These are phyloP conservation scores for Trifolium subterraneum DNA, from an alignment of 306 rosid species.

Conservation along the genomic window DNA sequence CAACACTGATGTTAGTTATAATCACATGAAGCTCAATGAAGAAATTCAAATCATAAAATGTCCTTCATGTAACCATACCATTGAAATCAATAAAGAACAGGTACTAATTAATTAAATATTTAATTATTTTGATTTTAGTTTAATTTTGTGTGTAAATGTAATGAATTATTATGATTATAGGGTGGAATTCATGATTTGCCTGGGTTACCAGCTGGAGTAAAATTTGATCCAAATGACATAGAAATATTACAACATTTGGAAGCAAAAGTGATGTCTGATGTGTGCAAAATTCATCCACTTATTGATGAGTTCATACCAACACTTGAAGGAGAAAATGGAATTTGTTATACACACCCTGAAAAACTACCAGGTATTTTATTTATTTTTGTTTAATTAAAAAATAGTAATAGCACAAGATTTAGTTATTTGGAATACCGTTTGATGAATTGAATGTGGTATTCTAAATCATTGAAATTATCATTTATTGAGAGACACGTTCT, in stretches of 20 bases:
- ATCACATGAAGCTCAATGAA: slow-evolving; percentile 28
- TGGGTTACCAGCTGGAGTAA: slow-evolving; percentile 87
- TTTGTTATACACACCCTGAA: slow-evolving; percentile 95
- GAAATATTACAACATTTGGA: slow-evolving; percentile 89
- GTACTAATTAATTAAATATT: slow-evolving; percentile 35
- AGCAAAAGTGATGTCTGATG: slow-evolving; percentile 67
- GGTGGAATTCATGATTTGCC: slow-evolving; percentile 74
- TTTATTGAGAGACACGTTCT: slow-evolving; percentile 38
- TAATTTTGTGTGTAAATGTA: background rate
- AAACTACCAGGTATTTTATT: slow-evolving; percentile 73
- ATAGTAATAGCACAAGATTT: too few relatives aligned
- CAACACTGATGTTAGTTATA: background rate
- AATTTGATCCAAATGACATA: slow-evolving; percentile 88
- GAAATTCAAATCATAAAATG: slow-evolving; percentile 58
- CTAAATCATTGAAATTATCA: slow-evolving; percentile 9
- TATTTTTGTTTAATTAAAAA: background rate
- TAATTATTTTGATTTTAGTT: background rate
- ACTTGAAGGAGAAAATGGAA: slow-evolving; percentile 85
- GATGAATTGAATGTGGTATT: slow-evolving; percentile 28
- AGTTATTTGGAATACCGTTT: slow-evolving; percentile 31
- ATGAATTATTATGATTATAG: slow-evolving; percentile 13
- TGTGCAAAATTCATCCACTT: slow-evolving; percentile 77
- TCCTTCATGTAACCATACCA: slow-evolving; percentile 76
- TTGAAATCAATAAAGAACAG: slow-evolving; percentile 72
- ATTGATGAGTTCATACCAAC: slow-evolving; percentile 88